phyloP scores from a whole-genome alignment of 306 rosid species.

The Hylodesmum podocarpum region DNA sequence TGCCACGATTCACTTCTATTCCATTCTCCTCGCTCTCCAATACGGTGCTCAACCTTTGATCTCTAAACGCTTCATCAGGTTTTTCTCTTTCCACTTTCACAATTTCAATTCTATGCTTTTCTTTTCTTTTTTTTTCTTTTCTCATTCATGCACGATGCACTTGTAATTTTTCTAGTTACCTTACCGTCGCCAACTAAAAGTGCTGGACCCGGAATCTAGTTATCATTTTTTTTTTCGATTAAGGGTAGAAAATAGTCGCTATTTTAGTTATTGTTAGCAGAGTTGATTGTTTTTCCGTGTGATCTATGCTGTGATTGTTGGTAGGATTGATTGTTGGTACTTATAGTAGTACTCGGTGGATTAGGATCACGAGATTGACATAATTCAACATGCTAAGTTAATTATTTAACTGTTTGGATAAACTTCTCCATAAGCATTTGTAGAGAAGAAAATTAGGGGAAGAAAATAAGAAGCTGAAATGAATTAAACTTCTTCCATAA shows the following conservation, averaged over 20 bases:
- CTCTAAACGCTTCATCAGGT: conserved; percentile 84
- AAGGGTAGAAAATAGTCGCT: not conserved
- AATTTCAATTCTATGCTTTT: not conserved
- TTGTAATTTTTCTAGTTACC: not conserved
- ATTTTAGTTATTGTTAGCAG: not conserved
- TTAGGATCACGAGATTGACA: not conserved
- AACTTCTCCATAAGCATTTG: no score
- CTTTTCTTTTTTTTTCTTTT: not conserved
- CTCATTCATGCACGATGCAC: not conserved
- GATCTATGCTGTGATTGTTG: conserved; percentile 2
- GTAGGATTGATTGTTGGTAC: not conserved
- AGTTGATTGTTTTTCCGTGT: not conserved
- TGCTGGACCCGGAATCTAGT: not conserved
- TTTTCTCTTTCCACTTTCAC: not conserved
- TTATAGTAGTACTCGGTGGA: not conserved
- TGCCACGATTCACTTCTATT: conserved; percentile 57
- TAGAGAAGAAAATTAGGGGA: no score
- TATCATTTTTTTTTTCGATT: not conserved
- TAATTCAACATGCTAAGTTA: conserved; percentile 1
- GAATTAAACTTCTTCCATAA: no score
- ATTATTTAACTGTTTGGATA: not conserved
- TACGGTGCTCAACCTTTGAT: conserved; percentile 97
- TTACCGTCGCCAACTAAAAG: not conserved
- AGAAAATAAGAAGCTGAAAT: no score
- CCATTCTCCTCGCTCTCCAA: conserved; percentile 80